Percentiles rank a stretch among this genome's conserved stretches.
Conservation (phyloP, 2,329 filamentous ascomycete genomes). For the Botrytis paeoniae region DNA sequence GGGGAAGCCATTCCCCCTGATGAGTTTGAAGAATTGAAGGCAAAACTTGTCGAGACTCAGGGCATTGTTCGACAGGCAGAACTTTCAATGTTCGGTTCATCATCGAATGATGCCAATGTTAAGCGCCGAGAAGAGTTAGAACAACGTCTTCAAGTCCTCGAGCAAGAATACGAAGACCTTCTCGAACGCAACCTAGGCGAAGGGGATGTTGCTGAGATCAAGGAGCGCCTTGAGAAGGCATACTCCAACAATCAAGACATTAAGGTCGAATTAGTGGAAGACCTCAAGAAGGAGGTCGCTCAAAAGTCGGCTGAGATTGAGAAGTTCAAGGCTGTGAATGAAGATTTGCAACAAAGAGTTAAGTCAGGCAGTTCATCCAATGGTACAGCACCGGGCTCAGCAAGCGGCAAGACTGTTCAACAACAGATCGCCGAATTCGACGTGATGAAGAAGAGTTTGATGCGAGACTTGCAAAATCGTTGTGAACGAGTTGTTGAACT, state of each 20-base stretch:
- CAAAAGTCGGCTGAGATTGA: conserved; percentile 79
- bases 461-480: conserved; percentile 97
- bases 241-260: conserved; percentile 73
- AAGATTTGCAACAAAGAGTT: conserved; percentile 72
- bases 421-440: conserved; percentile 99
- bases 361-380: conserved; percentile 64
- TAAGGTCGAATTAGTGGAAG: conserved; percentile 69
- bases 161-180: conserved; percentile 80
- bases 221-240: conserved; percentile 71
- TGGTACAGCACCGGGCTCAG: conserved; percentile 52
- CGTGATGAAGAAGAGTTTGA: conserved; percentile 99
- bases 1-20: conserved; percentile 81
- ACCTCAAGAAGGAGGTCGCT: conserved; percentile 71
- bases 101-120: conserved; percentile 60
- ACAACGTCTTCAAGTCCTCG: conserved; percentile 67
- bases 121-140: conserved; percentile 75
- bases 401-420: conserved; percentile 86
- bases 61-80: conserved; percentile 91
- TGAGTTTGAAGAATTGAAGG: conserved; percentile 72
- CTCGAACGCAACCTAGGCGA: conserved; percentile 76
- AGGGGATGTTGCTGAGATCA: conserved; percentile 79
- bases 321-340: conserved; percentile 75
- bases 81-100: conserved; percentile 72
- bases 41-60: conserved; percentile 82
- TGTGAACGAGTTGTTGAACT: conserved; percentile 98